A percentile compares a stretch with the other conserved stretches of the same genome.
These are phyloP conservation scores for Agroathelia rolfsii DNA, from an alignment of 1,284 basidiomycete genomes.

Conservation along the genomic window DNA sequence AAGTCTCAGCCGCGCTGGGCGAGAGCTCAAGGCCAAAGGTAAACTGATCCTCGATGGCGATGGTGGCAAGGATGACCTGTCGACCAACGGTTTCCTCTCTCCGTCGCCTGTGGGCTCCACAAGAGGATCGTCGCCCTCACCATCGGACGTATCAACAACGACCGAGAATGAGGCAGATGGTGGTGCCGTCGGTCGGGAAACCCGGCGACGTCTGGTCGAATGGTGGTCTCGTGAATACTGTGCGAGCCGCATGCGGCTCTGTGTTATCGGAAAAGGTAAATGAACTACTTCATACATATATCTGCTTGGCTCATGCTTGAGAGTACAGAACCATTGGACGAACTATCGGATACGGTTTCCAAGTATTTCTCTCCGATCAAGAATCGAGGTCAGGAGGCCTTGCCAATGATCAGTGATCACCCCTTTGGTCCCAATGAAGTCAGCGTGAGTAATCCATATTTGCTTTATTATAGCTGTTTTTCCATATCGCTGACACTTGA, in stretches of 20 bases:
- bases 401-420: constrained; percentile 66
- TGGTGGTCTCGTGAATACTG: constrained; percentile 96
- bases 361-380: constrained; percentile 69
- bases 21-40: constrained; percentile 39
- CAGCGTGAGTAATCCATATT: constrained; percentile 44
- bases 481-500: constrained; percentile 4
- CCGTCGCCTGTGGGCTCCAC: constrained; percentile 42
- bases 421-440: constrained; percentile 68
- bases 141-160: constrained; percentile 39
- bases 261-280: constrained; percentile 80
- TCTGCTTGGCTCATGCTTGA: neutral
- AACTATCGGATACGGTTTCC: constrained; percentile 62
- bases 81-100: constrained; percentile 23
- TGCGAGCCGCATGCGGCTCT: constrained; percentile 89
- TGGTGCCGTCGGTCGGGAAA: constrained; percentile 75
- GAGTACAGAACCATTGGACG: constrained; percentile 67
- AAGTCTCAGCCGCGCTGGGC: constrained; percentile 69
- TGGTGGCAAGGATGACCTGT: constrained; percentile 12
- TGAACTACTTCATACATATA: constrained; percentile 1
- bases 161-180: constrained; percentile 65
- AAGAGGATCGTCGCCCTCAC: constrained; percentile 52
- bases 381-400: constrained; percentile 59
- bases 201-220: constrained; percentile 82
- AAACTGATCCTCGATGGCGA: constrained; percentile 20
- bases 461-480: constrained; percentile 1